A percentile compares a stretch with the other conserved stretches of the same genome.
phyloP scores from a whole-genome alignment of 139 green algal genomes.

The Mychonastes homosphaera region DNA sequence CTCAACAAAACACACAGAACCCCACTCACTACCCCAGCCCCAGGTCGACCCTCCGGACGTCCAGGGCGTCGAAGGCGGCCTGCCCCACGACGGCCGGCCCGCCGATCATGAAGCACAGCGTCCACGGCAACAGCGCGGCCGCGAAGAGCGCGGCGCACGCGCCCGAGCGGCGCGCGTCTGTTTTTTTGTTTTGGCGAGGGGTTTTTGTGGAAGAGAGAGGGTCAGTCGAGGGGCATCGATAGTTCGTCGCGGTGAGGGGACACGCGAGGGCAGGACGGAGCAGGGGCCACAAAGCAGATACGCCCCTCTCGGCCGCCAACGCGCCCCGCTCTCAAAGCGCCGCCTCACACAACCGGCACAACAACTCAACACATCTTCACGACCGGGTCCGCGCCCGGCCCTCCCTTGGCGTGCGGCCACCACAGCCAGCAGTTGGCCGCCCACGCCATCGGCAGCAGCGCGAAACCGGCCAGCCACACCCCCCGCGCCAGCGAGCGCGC shows the following conservation, averaged over 20 bases:
- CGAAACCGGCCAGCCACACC: conserved; percentile 45
- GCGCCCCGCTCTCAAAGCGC: not conserved
- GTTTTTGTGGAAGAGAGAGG: conserved; percentile 5
- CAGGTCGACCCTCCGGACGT: conserved; percentile 25
- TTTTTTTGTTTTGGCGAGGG: too few relatives aligned
- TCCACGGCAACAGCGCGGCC: conserved; percentile 42
- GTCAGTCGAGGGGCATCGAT: too few relatives aligned
- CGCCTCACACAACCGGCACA: too few relatives aligned
- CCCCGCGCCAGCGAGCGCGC: conserved; percentile 3
- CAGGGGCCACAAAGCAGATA: conserved; percentile 1
- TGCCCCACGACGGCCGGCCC: conserved; percentile 12
- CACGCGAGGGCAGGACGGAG: not conserved
- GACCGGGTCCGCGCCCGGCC: conserved; percentile 21
- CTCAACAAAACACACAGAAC: not conserved
- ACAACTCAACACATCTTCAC: conserved; percentile 46
- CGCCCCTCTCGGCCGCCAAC: not conserved
- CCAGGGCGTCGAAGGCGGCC: conserved; percentile 23
- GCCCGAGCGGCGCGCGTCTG: conserved; percentile 40
- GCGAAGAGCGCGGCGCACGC: conserved; percentile 26
- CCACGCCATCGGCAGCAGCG: conserved; percentile 48
- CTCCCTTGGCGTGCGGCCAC: conserved; percentile 36
- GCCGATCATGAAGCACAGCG: conserved; percentile 41
- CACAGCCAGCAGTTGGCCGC: conserved; percentile 53
- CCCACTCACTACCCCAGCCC: not conserved
- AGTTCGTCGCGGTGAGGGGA: not conserved